A percentile compares a stretch with the other conserved stretches of the same genome.
phyloP scores from a whole-genome alignment of 1,284 basidiomycete species.

The Pyrrhoderma noxium region DNA sequence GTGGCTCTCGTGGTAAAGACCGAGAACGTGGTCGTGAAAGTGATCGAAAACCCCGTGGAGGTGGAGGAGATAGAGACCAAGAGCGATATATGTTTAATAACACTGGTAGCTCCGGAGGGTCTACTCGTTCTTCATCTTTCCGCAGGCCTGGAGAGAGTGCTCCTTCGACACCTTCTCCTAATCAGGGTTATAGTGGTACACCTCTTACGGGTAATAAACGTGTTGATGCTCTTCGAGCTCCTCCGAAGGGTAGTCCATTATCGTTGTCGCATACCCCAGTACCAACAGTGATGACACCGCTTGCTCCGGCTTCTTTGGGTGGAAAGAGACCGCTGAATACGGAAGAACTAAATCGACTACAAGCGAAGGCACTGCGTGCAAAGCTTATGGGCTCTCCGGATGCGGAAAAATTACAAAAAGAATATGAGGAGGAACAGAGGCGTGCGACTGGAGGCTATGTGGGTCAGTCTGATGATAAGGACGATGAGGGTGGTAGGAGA shows the following conservation, averaged over 20 bases:
- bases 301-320: slow-evolving; percentile 31
- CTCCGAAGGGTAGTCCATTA: slow-evolving; percentile 37
- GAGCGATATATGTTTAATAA: slow-evolving; percentile 60
- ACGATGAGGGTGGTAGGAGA: slow-evolving; percentile 33
- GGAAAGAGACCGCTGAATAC: slow-evolving; percentile 47
- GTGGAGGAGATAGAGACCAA: slow-evolving; percentile 38
- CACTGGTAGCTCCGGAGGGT: slow-evolving; percentile 49
- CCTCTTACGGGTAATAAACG: slow-evolving; percentile 37
- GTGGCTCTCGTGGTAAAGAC: slow-evolving; percentile 33
- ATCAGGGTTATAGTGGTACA: slow-evolving; percentile 27
- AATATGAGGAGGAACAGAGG: slow-evolving; percentile 69
- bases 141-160: slow-evolving; percentile 64
- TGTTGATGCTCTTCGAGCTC: slow-evolving; percentile 47
- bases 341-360: slow-evolving; percentile 84
- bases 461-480: slow-evolving; percentile 30
- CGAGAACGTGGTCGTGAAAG: slow-evolving; percentile 18
- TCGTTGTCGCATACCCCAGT: slow-evolving; percentile 69
- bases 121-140: slow-evolving; percentile 74
- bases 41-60: slow-evolving; percentile 29
- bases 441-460: slow-evolving; percentile 32
- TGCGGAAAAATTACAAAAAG: slow-evolving; percentile 67
- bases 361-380: slow-evolving; percentile 88
- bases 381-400: slow-evolving; percentile 76
- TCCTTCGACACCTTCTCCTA: slow-evolving; percentile 52
- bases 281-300: slow-evolving; percentile 83